Evolutionary conservation across 2,329 filamentous ascomycete species (phyloP).

Genomic region (Neofusicoccum parvum): DNA sequence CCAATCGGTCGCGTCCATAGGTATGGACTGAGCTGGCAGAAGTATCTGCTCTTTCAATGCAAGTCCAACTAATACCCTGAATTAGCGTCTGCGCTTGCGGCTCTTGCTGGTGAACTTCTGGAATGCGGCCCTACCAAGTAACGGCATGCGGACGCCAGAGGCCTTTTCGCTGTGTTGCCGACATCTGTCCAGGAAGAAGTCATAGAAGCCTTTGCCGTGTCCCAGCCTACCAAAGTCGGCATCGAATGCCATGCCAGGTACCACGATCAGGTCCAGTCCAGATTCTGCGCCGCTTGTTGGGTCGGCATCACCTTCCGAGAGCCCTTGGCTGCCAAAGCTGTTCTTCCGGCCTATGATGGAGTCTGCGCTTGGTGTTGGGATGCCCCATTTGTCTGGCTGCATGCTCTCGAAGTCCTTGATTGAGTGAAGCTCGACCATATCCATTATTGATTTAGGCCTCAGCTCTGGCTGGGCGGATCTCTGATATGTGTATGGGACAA

Average conservation of each 20-base stretch:
- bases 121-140: slow-evolving; percentile 53
- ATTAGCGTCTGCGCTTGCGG: slow-evolving; percentile 6
- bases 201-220: slow-evolving; percentile 96
- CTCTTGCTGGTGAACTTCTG: not conserved
- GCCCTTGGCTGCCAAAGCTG: slow-evolving; percentile 68
- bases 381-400: slow-evolving; percentile 84
- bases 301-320: slow-evolving; percentile 41
- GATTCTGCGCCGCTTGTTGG: slow-evolving; percentile 26
- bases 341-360: slow-evolving; percentile 70
- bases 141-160: slow-evolving; percentile 51
- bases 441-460: slow-evolving; percentile 76
- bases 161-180: slow-evolving; percentile 43
- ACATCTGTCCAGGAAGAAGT: slow-evolving; percentile 85
- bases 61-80: slow-evolving; percentile 64
- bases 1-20: slow-evolving; percentile 76
- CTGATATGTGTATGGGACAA: slow-evolving; percentile 81
- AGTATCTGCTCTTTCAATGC: slow-evolving; percentile 86
- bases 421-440: slow-evolving; percentile 82
- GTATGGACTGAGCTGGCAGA: slow-evolving; percentile 64
- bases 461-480: slow-evolving; percentile 4
- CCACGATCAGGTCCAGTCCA: slow-evolving; percentile 79
- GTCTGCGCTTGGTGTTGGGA: slow-evolving; percentile 75
- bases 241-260: slow-evolving; percentile 95
- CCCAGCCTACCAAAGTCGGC: slow-evolving; percentile 73
- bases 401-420: slow-evolving; percentile 77